Conservation (phyloP, 1,284 basidiomycete genomes). For the Fomitopsis palustris region DNA sequence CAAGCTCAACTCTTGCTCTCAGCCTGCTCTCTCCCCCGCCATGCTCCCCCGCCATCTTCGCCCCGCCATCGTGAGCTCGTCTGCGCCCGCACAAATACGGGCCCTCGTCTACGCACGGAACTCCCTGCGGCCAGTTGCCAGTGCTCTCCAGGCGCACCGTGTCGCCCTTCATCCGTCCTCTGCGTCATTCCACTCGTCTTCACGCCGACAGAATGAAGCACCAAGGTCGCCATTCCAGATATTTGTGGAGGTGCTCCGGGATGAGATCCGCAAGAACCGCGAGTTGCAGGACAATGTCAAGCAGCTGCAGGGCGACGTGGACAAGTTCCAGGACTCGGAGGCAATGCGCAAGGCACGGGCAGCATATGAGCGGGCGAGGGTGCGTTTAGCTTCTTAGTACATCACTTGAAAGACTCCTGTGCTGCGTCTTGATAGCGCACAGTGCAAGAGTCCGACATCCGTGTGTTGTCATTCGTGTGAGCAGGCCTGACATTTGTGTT, state of each 20-base stretch:
- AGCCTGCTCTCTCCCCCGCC: not conserved
- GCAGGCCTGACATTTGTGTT: not conserved
- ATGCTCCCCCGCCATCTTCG: constrained; percentile 31
- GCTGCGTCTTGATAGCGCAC: not conserved
- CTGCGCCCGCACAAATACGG: constrained; percentile 25
- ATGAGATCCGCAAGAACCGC: constrained; percentile 91
- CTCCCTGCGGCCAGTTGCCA: constrained; percentile 11
- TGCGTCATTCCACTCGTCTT: constrained; percentile 65
- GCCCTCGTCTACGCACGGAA: constrained; percentile 18
- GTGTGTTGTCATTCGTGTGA: too few relatives aligned
- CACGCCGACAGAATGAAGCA: constrained; percentile 56
- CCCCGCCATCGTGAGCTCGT: constrained; percentile 20
- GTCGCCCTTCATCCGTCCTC: constrained; percentile 15
- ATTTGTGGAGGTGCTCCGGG: constrained; percentile 91
- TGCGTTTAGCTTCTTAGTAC: constrained; percentile 37
- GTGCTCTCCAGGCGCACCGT: constrained; percentile 15
- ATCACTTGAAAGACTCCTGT: constrained; percentile 7
- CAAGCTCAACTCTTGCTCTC: not conserved
- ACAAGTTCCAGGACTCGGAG: constrained; percentile 95
- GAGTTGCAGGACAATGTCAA: constrained; percentile 96
- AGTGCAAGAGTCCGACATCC: not conserved
- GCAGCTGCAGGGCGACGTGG: constrained; percentile 95
- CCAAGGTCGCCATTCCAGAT: constrained; percentile 94
- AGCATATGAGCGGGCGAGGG: constrained; percentile 91
- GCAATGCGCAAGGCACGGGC: constrained; percentile 92